These are phyloP conservation scores for Artemisia princeps DNA, from an alignment of 140 eudicot genomes.

Conservation along the genomic window DNA sequence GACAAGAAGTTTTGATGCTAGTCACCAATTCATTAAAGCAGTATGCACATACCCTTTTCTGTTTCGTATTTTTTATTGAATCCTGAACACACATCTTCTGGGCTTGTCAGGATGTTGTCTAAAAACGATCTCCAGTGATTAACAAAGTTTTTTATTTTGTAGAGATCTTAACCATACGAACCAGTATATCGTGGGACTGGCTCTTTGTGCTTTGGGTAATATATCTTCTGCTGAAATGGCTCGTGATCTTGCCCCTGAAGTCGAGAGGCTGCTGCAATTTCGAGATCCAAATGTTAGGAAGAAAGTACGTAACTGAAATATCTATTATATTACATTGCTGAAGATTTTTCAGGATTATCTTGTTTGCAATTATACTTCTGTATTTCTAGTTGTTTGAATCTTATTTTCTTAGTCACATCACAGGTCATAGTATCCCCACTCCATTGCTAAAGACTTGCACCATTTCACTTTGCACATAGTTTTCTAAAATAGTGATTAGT, in stretches of 20 bases:
- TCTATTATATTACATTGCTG: background rate
- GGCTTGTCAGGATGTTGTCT: background rate
- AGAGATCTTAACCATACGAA: too few species aligned
- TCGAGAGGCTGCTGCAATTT: constrained; percentile 82
- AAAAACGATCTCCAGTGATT: too few species aligned
- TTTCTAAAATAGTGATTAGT: background rate
- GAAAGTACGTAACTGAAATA: constrained; percentile 53
- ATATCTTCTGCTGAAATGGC: constrained; percentile 45
- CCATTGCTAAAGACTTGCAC: background rate
- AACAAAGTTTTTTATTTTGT: too few species aligned
- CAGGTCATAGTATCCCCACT: background rate
- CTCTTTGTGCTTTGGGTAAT: constrained; percentile 90
- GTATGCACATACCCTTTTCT: constrained; percentile 40
- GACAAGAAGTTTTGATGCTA: constrained; percentile 64
- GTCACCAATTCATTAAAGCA: constrained; percentile 93
- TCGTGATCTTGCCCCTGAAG: constrained; percentile 98
- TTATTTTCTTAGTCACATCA: background rate
- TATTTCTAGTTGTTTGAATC: background rate
- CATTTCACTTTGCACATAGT: background rate
- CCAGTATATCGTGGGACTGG: constrained; percentile 85
- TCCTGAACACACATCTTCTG: constrained; percentile 13
- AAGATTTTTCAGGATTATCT: background rate
- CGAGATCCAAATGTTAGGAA: constrained; percentile 97
- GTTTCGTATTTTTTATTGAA: constrained; percentile 15
- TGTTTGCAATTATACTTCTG: background rate